Conservation (phyloP, 345 rosid species). For the Viola odorata region DNA sequence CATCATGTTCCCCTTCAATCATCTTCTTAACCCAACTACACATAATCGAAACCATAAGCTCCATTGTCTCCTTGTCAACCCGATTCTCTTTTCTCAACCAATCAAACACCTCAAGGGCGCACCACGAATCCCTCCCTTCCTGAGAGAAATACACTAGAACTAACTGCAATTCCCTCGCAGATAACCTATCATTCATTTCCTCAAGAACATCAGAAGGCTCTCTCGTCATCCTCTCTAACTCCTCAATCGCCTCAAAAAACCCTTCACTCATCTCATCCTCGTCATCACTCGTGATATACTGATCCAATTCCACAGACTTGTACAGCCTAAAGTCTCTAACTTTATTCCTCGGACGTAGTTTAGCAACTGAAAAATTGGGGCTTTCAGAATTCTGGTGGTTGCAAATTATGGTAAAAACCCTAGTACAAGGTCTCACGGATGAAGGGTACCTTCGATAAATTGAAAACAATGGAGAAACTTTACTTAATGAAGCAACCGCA, state of each 20-base stretch:
- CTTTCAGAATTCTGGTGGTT: slow-evolving; percentile 25
- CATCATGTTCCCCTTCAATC: slow-evolving; percentile 56
- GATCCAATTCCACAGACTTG: slow-evolving; percentile 62
- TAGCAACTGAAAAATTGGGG: slow-evolving; percentile 19
- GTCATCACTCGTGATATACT: slow-evolving; percentile 54
- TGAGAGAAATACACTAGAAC: slow-evolving; percentile 89
- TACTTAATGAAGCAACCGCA: slow-evolving; percentile 35
- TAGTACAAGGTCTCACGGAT: slow-evolving; percentile 15
- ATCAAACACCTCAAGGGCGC: slow-evolving; percentile 90
- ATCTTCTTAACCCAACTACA: slow-evolving; percentile 80
- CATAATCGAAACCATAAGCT: slow-evolving; percentile 90
- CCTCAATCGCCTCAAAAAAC: slow-evolving; percentile 84
- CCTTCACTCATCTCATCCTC: slow-evolving; percentile 75
- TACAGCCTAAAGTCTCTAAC: slow-evolving; percentile 33
- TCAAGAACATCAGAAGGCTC: slow-evolving; percentile 85
- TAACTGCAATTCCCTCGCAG: slow-evolving; percentile 66
- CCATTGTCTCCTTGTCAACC: slow-evolving; percentile 87
- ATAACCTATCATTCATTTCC: slow-evolving; percentile 81
- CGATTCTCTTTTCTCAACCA: slow-evolving; percentile 77
- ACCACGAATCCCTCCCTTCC: slow-evolving; percentile 96
- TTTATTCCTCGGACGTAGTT: slow-evolving; percentile 10
- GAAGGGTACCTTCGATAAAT: slow-evolving; percentile 9
- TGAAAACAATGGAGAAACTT: slow-evolving; percentile 27
- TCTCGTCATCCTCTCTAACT: slow-evolving; percentile 75
- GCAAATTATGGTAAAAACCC: slow-evolving; percentile 21